Conservation (phyloP, 2,329 filamentous ascomycete genomes). For the Metarhizium rileyi region DNA sequence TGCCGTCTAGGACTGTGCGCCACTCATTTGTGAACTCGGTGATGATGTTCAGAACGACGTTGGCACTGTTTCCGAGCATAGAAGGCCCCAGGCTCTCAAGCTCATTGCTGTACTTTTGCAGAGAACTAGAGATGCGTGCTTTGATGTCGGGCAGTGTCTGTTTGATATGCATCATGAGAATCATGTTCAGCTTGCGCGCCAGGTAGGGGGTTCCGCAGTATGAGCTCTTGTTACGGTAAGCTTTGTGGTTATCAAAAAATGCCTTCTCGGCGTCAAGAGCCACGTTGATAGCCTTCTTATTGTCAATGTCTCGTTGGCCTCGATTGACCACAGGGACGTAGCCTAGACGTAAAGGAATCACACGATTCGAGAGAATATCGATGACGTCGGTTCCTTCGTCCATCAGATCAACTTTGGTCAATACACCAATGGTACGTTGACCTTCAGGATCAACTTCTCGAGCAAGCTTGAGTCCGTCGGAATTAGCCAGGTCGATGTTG, state of each 20-base stretch:
- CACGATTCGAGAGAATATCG: slow-evolving; percentile 93
- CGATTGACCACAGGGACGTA: slow-evolving; percentile 98
- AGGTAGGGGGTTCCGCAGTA: slow-evolving; percentile 98
- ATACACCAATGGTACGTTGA: slow-evolving; percentile 93
- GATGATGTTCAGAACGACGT: slow-evolving; percentile 97
- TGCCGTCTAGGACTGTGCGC: slow-evolving; percentile 89
- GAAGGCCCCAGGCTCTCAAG: slow-evolving; percentile 79
- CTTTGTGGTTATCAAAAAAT: slow-evolving; percentile 98
- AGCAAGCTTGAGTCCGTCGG: slow-evolving; percentile 90
- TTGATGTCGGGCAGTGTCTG: slow-evolving; percentile 98
- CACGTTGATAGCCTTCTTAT: slow-evolving; percentile 86
- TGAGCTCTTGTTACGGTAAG: slow-evolving; percentile 95
- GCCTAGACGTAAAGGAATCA: slow-evolving; percentile 88
- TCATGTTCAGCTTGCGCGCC: slow-evolving; percentile 92
- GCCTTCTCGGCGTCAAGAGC: slow-evolving; percentile 90
- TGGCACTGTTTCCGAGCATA: slow-evolving; percentile 89
- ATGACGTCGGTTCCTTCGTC: slow-evolving; percentile 97
- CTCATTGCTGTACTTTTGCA: slow-evolving; percentile 84
- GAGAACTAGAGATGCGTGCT: slow-evolving; percentile 83
- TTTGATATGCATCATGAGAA: slow-evolving; percentile 99
- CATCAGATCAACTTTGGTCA: slow-evolving; percentile 99
- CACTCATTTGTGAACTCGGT: slow-evolving; percentile 98
- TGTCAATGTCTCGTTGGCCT: slow-evolving; percentile 96
- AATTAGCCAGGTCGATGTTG: slow-evolving; percentile 97
- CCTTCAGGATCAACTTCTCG: slow-evolving; percentile 95